These are phyloP conservation scores for Suillus placidus DNA, from an alignment of 768 basidiomycete genomes.

Conservation along the genomic window DNA sequence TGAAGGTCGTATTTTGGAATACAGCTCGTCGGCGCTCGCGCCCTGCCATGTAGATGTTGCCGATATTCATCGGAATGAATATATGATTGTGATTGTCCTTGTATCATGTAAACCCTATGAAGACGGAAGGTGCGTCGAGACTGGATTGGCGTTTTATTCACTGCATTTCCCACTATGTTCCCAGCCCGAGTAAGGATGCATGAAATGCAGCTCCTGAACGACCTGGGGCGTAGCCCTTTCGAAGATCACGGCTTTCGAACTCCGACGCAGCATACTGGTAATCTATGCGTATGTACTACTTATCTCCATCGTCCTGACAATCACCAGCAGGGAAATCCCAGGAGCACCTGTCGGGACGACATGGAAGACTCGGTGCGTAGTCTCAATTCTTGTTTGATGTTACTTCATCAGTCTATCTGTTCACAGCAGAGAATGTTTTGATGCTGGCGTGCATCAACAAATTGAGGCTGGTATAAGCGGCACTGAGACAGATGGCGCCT, in stretches of 20 bases:
- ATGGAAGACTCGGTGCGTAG: conserved; percentile 24
- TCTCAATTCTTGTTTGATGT: neutral
- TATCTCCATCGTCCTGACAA: neutral
- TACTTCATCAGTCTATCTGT: neutral
- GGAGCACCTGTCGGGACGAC: conserved; percentile 22
- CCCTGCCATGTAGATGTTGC: neutral
- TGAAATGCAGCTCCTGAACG: neutral
- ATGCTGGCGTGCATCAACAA: conserved; percentile 23
- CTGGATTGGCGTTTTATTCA: neutral
- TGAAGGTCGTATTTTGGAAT: neutral
- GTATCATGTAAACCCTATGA: neutral
- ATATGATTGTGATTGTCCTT: neutral
- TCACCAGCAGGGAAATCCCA: conserved; percentile 22
- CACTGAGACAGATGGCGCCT: conserved; percentile 12
- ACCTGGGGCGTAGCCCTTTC: neutral
- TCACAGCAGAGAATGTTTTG: conserved; percentile 14
- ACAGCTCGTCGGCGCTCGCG: neutral
- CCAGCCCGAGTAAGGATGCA: neutral
- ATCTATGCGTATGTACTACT: neutral
- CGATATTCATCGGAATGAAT: neutral
- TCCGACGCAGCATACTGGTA: neutral
- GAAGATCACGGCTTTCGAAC: neutral
- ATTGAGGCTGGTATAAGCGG: conserved; percentile 23
- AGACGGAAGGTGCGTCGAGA: neutral
- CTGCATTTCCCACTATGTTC: neutral